Evolutionary conservation across 768 basidiomycete genomes (phyloP).

Genomic region (Leccinum subtestaceum): DNA sequence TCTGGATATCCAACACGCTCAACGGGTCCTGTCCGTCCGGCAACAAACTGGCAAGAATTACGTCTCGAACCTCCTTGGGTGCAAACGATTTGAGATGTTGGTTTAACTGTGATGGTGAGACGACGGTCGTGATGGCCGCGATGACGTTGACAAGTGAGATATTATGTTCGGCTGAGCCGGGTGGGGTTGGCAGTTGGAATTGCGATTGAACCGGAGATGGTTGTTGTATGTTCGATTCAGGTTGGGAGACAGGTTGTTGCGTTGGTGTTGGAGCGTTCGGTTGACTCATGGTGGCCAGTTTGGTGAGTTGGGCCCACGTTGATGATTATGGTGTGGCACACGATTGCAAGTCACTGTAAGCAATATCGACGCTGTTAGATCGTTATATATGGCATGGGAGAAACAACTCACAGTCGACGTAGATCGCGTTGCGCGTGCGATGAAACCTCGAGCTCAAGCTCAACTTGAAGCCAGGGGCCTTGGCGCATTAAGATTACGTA

Average conservation of each 20-base stretch:
- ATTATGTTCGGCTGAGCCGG: constrained; percentile 1
- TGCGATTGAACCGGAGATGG: constrained; percentile 15
- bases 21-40: constrained; percentile 69
- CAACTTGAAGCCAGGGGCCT: not conserved
- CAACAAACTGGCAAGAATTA: constrained; percentile 51
- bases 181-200: constrained; percentile 2
- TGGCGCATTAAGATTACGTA: not conserved
- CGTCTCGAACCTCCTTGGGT: constrained; percentile 57
- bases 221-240: constrained; percentile 15
- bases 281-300: constrained; percentile 23
- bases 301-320: not conserved
- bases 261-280: constrained; percentile 24
- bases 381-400: not conserved
- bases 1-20: constrained; percentile 48
- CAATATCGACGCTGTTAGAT: not conserved
- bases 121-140: constrained; percentile 44
- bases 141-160: constrained; percentile 41
- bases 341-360: not conserved
- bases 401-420: constrained; percentile 7
- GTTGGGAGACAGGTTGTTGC: constrained; percentile 16
- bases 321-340: not conserved
- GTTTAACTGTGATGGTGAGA: constrained; percentile 38
- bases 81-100: constrained; percentile 44
- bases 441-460: not conserved
- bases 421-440: constrained; percentile 4